Percentiles rank a stretch among this genome's conserved stretches.
phyloP scores from a whole-genome alignment of 2,329 filamentous ascomycete genomes.

The Ceratocystiopsis sp. region DNA sequence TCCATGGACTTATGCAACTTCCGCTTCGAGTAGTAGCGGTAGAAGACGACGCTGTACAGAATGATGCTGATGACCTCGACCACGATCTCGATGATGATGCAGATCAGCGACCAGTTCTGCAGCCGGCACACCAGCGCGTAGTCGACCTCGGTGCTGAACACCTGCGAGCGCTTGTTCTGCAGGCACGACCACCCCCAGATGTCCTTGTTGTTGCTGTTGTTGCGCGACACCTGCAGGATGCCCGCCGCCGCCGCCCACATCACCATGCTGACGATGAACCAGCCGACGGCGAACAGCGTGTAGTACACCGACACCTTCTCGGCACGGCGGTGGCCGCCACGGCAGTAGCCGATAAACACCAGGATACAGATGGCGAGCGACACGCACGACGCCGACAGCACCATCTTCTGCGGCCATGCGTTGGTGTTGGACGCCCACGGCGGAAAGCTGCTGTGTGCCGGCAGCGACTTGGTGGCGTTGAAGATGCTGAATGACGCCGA shows the following conservation, averaged over 20 bases:
- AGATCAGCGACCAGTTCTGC: constrained; percentile 89
- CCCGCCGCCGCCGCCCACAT: constrained; percentile 85
- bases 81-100: constrained; percentile 92
- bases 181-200: constrained; percentile 98
- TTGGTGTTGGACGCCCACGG: constrained; percentile 69
- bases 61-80: constrained; percentile 81
- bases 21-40: constrained; percentile 93
- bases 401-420: constrained; percentile 76
- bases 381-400: constrained; percentile 62
- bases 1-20: constrained; percentile 95
- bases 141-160: constrained; percentile 67
- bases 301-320: constrained; percentile 94
- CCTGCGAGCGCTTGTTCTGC: constrained; percentile 60
- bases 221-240: constrained; percentile 62
- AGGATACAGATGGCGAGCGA: constrained; percentile 64
- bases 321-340: constrained; percentile 71
- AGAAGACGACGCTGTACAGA: constrained; percentile 91
- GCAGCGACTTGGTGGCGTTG: constrained; percentile 63
- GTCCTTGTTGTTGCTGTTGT: constrained; percentile 61
- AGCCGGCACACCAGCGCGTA: constrained; percentile 86
- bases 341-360: constrained; percentile 75
- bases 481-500: constrained; percentile 83
- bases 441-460: constrained; percentile 62
- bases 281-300: constrained; percentile 79
- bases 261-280: constrained; percentile 83